Base-by-base conservation (phyloP, 306 rosid genomes). In the Glycine tomentella region DNA sequence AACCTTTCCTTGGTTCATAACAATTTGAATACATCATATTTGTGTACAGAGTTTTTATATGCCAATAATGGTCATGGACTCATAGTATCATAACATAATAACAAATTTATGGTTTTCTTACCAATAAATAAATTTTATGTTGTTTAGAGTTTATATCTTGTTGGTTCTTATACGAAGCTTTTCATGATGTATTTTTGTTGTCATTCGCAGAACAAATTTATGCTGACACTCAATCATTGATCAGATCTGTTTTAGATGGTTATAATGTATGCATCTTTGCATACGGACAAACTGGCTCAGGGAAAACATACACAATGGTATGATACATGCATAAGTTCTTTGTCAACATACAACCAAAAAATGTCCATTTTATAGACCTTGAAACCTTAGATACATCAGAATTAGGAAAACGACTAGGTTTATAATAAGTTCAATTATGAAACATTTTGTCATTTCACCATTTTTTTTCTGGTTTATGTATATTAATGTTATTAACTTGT, bases 301-400 rank as follows among this genome's bases (percentile, higher is more conserved):
- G 99, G 80, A 96, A 96, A 88, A 96, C 99, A 10, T 96, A 92
- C 82, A 96, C 99, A 17, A 96, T 96, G 99, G 99, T 96, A 95
- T 59, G 20, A 58, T 15, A 51, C 51, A 14, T 42, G 70, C 65
- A 55, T 34, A 55, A 17, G 73, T 63, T 66, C 49, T n/a, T 84
- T 45, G 46, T 48, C 61, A 31, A 42, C 53, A n/a, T 5, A 11
- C 17, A 66, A 16, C 13, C 13, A 33, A 76, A 50, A 45, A 16
- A 31, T 42, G 49, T 16, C 69, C 59, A 67, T 83, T 78, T 78
- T 62, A 16, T 69, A 9, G 64, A 76, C 53, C 56, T 50, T 75
- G 40, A 34, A 20, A 25, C 31, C 31, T 25, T 25, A 25, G 31
- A 38, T 62, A 42, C 72, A 33, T 67, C 50, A 20, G 68, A 67